Percentiles rank a stretch among this genome's conserved stretches.
These are phyloP conservation scores for Fusarium sp. DNA, from an alignment of 2,329 filamentous ascomycete genomes.

Conservation along the genomic window DNA sequence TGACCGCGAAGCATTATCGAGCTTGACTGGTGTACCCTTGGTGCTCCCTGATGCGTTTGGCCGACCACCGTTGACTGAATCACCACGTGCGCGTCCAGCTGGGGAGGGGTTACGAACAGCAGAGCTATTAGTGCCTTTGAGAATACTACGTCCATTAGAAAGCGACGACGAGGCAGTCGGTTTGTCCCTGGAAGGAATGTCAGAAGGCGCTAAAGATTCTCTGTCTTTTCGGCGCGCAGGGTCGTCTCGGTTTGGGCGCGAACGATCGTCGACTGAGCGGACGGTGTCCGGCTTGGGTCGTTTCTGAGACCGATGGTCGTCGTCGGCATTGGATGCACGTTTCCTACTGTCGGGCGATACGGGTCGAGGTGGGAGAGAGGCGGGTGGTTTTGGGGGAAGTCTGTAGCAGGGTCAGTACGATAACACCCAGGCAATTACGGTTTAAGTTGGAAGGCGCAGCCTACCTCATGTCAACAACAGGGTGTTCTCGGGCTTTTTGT, in stretches of 20 bases:
- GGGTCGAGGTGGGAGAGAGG: slow-evolving; percentile 51
- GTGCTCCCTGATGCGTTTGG: slow-evolving; percentile 51
- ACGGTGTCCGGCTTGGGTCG: slow-evolving; percentile 56
- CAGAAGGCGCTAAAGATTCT: slow-evolving; percentile 45
- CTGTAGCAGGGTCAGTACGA: slow-evolving; percentile 43
- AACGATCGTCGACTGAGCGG: slow-evolving; percentile 50
- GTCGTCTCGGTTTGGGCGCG: slow-evolving; percentile 51
- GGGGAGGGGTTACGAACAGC: slow-evolving; percentile 50
- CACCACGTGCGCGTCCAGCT: slow-evolving; percentile 53
- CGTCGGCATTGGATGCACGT: slow-evolving; percentile 59
- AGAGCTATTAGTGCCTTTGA: slow-evolving; percentile 48
- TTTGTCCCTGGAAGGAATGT: slow-evolving; percentile 49
- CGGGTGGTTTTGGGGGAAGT: slow-evolving; percentile 54
- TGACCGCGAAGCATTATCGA: slow-evolving; percentile 53
- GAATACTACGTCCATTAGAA: slow-evolving; percentile 52
- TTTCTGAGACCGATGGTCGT: slow-evolving; percentile 59
- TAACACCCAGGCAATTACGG: slow-evolving; percentile 3
- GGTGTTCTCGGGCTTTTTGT: slow-evolving; percentile 48
- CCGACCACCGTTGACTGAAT: slow-evolving; percentile 58
- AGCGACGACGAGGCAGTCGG: slow-evolving; percentile 46
- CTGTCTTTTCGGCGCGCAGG: slow-evolving; percentile 49
- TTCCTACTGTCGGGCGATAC: slow-evolving; percentile 61
- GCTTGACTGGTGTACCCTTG: slow-evolving; percentile 54
- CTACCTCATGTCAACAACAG: slow-evolving; percentile 49
- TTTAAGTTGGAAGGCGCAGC: background rate